A percentile compares a stretch with the other conserved stretches of the same genome.
phyloP scores from a whole-genome alignment of 2,329 filamentous ascomycete genomes.

The Phyllosticta ampelicida region DNA sequence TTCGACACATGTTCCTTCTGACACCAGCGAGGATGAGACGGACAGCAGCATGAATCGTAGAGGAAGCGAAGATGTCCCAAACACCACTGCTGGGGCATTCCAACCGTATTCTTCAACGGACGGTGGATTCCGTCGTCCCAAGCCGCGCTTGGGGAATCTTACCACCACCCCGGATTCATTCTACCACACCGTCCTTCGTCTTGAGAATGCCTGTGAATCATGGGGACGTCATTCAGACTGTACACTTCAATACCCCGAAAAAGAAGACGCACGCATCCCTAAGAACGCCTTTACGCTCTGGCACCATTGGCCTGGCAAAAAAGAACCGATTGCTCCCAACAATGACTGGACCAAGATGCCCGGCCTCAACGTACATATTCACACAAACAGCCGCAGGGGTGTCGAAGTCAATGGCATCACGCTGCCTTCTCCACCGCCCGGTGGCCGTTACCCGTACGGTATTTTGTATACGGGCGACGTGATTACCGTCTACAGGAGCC shows the following conservation, averaged over 20 bases:
- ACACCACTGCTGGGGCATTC: neutral
- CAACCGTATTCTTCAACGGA: neutral
- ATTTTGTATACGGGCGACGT: conserved; percentile 67
- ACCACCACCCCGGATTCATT: conserved; percentile 56
- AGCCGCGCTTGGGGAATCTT: conserved; percentile 50
- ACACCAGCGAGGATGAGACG: conserved; percentile 1
- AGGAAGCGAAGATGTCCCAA: neutral
- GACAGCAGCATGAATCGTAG: neutral
- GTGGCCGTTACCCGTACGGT: conserved; percentile 46
- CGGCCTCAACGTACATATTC: conserved; percentile 58
- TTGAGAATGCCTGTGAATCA: conserved; percentile 57
- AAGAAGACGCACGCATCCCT: conserved; percentile 60
- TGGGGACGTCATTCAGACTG: conserved; percentile 68
- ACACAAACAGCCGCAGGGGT: conserved; percentile 68
- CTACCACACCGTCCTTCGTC: conserved; percentile 47
- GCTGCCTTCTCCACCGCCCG: conserved; percentile 46
- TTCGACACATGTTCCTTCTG: conserved; percentile 1
- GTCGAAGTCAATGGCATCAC: conserved; percentile 67
- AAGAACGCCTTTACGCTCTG: conserved; percentile 72
- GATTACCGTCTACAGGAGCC: conserved; percentile 57
- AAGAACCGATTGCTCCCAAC: conserved; percentile 38
- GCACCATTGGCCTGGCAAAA: conserved; percentile 60
- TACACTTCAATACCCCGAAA: conserved; percentile 54
- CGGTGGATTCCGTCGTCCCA: conserved; percentile 25
- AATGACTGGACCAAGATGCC: conserved; percentile 44